Percentiles rank a stretch among this genome's conserved stretches.
These are phyloP conservation scores for Entomortierella lignicola DNA, from an alignment of 192 early-diverging fungal species.

Conservation along the genomic window DNA sequence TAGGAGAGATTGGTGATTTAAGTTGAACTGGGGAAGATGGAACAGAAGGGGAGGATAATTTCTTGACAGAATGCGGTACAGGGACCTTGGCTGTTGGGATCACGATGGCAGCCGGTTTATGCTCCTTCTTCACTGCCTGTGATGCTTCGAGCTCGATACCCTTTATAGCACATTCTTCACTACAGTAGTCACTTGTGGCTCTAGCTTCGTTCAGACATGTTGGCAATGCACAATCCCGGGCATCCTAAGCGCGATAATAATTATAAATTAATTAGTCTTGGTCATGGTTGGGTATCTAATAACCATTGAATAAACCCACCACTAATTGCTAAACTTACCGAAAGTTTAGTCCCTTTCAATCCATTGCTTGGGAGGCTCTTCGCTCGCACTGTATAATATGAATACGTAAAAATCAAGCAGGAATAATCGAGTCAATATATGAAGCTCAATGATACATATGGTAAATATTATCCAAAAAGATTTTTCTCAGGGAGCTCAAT, in stretches of 20 bases:
- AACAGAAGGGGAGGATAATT: conserved; percentile 14
- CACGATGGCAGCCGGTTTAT: conserved; percentile 1
- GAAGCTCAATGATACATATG: background rate
- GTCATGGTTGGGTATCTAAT: too few species aligned
- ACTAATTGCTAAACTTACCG: background rate
- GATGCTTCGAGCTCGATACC: conserved; percentile 53
- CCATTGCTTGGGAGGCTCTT: conserved; percentile 7
- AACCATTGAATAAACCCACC: background rate
- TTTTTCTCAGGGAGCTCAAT: too few species aligned
- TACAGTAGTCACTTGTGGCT: conserved; percentile 56
- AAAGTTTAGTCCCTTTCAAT: conserved; percentile 2
- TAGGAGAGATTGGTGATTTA: conserved; percentile 28
- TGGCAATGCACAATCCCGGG: conserved; percentile 49
- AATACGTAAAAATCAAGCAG: background rate
- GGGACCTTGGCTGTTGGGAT: conserved; percentile 15
- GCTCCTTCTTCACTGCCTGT: conserved; percentile 42
- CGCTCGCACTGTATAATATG: conserved; percentile 1
- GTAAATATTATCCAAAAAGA: background rate
- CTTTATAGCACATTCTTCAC: conserved; percentile 57
- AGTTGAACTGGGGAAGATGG: conserved; percentile 3
- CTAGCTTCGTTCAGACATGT: conserved; percentile 54
- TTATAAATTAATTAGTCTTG: background rate
- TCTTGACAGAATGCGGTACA: conserved; percentile 8
- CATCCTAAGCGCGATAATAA: conserved; percentile 26
- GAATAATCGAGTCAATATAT: conserved; percentile 1